Conservation (phyloP, 164 flowering plant genomes). For the Saururus chinensis region DNA sequence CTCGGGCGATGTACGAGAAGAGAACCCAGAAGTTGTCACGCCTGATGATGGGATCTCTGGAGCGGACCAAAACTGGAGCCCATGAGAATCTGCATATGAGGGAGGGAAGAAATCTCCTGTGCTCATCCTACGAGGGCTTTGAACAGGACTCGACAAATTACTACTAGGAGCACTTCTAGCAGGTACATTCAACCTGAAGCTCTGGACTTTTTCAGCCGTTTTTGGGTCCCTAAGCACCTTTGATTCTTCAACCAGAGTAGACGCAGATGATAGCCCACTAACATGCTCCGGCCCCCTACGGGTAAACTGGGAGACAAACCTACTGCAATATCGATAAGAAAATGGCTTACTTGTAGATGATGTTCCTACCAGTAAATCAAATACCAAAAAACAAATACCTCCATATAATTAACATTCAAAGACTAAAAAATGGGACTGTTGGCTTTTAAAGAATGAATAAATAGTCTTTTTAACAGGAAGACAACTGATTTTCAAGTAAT, state of each 20-base stretch:
- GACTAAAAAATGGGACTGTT: too few relatives aligned
- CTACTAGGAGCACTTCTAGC: slow-evolving; percentile 53
- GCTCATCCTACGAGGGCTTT: slow-evolving; percentile 43
- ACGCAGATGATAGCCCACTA: slow-evolving; percentile 5
- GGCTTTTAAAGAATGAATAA: too few relatives aligned
- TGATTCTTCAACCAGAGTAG: slow-evolving; percentile 8
- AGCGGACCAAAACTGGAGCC: slow-evolving; percentile 50
- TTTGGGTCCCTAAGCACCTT: slow-evolving; percentile 16
- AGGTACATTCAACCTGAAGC: slow-evolving; percentile 26
- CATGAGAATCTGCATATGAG: slow-evolving; percentile 16
- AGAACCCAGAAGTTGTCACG: slow-evolving; percentile 10
- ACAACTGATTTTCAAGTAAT: too few relatives aligned
- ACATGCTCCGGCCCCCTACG: slow-evolving; percentile 15
- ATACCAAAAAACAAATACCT: not conserved
- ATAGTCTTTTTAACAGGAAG: not conserved
- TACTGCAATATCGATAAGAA: slow-evolving; percentile 15
- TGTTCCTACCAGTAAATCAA: not conserved
- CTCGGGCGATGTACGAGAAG: slow-evolving; percentile 29
- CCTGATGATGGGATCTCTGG: slow-evolving; percentile 42
- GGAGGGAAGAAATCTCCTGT: slow-evolving; percentile 18
- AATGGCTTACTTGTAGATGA: not conserved
- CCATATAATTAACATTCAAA: not conserved
- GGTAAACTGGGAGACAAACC: slow-evolving; percentile 7
- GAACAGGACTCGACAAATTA: slow-evolving; percentile 44
- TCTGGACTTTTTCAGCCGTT: slow-evolving; percentile 10